Conservation (phyloP, 371 early-diverging fungal genomes). For the Lichtheimia ornata region DNA sequence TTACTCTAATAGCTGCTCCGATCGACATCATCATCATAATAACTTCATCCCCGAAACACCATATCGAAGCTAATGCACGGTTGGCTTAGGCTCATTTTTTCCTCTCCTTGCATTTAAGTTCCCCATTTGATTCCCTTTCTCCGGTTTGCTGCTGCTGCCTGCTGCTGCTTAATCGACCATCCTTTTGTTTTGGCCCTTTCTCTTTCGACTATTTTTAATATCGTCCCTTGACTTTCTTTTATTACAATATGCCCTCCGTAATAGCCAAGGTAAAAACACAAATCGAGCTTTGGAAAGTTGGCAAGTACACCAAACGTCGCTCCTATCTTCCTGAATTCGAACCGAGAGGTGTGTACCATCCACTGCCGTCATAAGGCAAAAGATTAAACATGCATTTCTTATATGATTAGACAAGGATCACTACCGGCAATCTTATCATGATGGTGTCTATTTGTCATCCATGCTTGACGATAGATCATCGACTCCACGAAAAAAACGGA, state of each 20-base stretch:
- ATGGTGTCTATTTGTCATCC: conserved; percentile 5
- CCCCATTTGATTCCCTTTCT: too few species aligned
- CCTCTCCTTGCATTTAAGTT: too few species aligned
- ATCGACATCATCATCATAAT: too few species aligned
- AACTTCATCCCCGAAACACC: too few species aligned
- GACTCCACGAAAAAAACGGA: too few species aligned
- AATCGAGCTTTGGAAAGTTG: conserved; percentile 13
- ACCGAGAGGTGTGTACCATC: conserved; percentile 5
- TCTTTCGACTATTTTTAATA: background rate
- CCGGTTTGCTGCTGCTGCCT: too few species aligned
- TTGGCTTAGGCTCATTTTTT: too few species aligned
- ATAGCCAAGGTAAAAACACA: conserved; percentile 14
- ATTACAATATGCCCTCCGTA: conserved; percentile 2
- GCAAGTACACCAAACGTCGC: conserved; percentile 15
- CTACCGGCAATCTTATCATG: conserved; percentile 9
- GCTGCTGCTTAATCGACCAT: background rate
- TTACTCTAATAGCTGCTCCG: too few species aligned
- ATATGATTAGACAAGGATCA: conserved; percentile 2
- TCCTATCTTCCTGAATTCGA: conserved; percentile 9
- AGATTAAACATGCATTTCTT: background rate
- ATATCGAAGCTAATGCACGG: too few species aligned
- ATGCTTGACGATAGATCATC: too few species aligned
- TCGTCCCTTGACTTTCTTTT: background rate
- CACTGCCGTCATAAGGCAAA: background rate
- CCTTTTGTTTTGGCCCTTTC: background rate